Evolutionary conservation across 495 filamentous ascomycete species (phyloP), one percentile per base, ranked within the genome.

Genomic region (Trichoderma asperelloides): DNA sequence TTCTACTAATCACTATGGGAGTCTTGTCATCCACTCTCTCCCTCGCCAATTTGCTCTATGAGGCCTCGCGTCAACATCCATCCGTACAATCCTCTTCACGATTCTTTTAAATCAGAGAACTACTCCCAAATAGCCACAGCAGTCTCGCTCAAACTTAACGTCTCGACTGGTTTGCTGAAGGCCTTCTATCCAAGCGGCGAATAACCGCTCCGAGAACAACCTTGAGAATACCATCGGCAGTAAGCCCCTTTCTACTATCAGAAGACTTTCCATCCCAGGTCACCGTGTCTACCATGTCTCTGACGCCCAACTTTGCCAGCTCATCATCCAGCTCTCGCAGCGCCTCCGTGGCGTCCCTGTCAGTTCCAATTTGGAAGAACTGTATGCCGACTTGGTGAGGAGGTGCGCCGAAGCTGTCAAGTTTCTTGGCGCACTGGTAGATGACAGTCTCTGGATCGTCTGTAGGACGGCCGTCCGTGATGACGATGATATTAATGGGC

Each of bases 241-340:
- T 71, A 55, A 85, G 68, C 15, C 3, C 15, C 13, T 40, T 45
- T n/a, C 25, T 28, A 15, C 55, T 12, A 15, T 60, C 7, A 33
- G 16, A 13, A 12, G 16, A 13, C 13, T 27, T 18, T 0, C 70
- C 73, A 7, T 78, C 84, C 85, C 88, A 96, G 9, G 89, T 89
- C 27, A 95, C 88, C 0, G 94, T 97, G 78, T 98, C 95, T 3
- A 98, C 93, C 68, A 98, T 98, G 79, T 98, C 95, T 39, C 95
- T 78, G 23, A 93, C 71, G 8, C 82, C 80, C 13, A 76, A 72
- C 65, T 80, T 80, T 11, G 77, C 82, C 39, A 98, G 76, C 21
- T 83, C 84, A 78, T 98, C 91, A 73, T 98, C 95, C 49, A 98
- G 79, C 57, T 88, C 85, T 78, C 85, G 75, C 66, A 96, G 77